Evolutionary conservation across 2,329 filamentous ascomycete species (phyloP).

Genomic region (Phymatotrichopsis omnivora): DNA sequence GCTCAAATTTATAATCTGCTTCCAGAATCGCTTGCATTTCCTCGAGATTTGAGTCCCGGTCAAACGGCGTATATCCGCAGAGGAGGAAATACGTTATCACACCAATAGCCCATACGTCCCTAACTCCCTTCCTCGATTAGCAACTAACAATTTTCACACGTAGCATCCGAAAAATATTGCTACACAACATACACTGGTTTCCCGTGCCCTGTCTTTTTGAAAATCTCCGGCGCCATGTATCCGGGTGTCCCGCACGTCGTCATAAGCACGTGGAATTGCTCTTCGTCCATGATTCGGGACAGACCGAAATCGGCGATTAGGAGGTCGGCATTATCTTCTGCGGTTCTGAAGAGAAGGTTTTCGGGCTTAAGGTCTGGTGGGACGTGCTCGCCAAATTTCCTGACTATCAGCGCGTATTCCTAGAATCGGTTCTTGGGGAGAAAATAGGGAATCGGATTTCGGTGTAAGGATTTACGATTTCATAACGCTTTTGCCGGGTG

Average conservation of each 20-base stretch:
- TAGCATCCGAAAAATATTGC: not conserved
- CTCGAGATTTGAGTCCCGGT: constrained; percentile 92
- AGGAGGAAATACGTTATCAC: constrained; percentile 98
- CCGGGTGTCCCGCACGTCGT: constrained; percentile 96
- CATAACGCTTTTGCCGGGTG: too few relatives aligned
- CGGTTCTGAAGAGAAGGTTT: constrained; percentile 90
- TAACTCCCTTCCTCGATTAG: constrained; percentile 31
- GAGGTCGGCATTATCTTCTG: constrained; percentile 93
- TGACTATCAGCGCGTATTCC: constrained; percentile 3
- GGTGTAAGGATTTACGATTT: too few relatives aligned
- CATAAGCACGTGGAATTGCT: constrained; percentile 93
- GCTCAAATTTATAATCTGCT: constrained; percentile 92
- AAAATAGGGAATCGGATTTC: too few relatives aligned
- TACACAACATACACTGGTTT: constrained; percentile 71
- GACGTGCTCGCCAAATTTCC: not conserved
- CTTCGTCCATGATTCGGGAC: constrained; percentile 96
- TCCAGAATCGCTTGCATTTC: constrained; percentile 99
- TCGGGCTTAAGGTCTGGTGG: constrained; percentile 83
- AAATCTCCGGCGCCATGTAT: constrained; percentile 99
- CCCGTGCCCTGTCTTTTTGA: constrained; percentile 95
- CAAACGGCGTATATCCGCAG: constrained; percentile 96
- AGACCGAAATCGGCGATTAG: constrained; percentile 96
- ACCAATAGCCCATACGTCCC: constrained; percentile 92
- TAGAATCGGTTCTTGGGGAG: not conserved
- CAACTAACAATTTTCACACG: not conserved